Base-by-base conservation (phyloP, 495 filamentous ascomycete genomes). In the Xylaria sp. region DNA sequence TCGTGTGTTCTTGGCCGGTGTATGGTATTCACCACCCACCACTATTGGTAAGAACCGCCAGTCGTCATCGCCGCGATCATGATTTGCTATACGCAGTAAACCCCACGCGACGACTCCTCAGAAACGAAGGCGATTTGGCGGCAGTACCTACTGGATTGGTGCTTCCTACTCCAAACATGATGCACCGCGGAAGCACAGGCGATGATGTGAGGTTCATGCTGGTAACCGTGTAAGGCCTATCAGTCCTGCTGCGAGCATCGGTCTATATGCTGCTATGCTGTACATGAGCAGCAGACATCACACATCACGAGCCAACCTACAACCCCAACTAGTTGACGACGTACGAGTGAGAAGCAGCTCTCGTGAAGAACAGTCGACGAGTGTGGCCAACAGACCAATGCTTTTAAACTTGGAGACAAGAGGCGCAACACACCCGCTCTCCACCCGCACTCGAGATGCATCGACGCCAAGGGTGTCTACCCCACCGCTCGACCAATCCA, bases 391-490 rank as follows among this genome's bases (percentile, higher is more conserved):
- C 46, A 37, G 29, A 66, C 41, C 41, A 46, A 40, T 26, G 59
- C 59, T 43, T 43, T 26, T 55, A 31, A 55, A 55, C 37, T 62
- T 40, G 59, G 59, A 59, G 57, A 37, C 53, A n/a, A 53, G 31
- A 52, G 31, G 17, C 33, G 64, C 64, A 15, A 26, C 63, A 46
- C 44, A 50, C 31, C 62, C 44, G 62, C 62, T 53, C 33, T 33
- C 12, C 48, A 67, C 48, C 64, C 64, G 64, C 64, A 53, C 58
- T 61, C 63, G 43, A 48, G 62, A 65, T 65, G 64, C 64, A 35
- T 50, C 44, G 48, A 41, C n/a, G 64, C 64, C 64, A 67, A 67
- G 64, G 64, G 1, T 41, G 12, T 41, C 12, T 53, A 43, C 64
- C 64, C 64, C 64, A 35, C 64, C 64, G 33, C 21, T 41, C 46